phyloP scores from a whole-genome alignment of 306 rosid genomes.

The Cucurbita moschata region DNA sequence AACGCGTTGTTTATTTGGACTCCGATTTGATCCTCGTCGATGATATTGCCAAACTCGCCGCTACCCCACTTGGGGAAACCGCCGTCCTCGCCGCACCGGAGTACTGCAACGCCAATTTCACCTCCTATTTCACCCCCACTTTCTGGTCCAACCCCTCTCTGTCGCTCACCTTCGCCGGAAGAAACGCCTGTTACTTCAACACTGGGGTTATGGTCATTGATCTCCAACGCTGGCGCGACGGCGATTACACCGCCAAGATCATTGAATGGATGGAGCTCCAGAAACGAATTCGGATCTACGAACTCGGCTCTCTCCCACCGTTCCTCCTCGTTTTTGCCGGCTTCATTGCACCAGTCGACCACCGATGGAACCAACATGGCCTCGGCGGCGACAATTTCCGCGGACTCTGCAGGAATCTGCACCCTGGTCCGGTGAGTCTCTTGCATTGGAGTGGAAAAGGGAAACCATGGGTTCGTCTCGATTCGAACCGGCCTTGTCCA shows the following conservation, averaged over 20 bases:
- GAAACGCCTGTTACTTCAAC: constrained; percentile 77
- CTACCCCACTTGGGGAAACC: constrained; percentile 24
- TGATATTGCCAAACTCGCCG: constrained; percentile 69
- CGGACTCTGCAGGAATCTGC: constrained; percentile 69
- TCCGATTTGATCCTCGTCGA: constrained; percentile 85
- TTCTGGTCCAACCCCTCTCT: constrained; percentile 83
- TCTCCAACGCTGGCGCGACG: constrained; percentile 55
- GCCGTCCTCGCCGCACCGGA: constrained; percentile 89
- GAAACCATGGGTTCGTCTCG: constrained; percentile 89
- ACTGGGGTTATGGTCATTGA: constrained; percentile 99
- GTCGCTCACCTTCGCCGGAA: constrained; percentile 51
- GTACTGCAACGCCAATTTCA: constrained; percentile 86
- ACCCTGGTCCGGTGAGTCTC: constrained; percentile 82
- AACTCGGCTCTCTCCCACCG: constrained; percentile 85
- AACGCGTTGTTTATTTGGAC: constrained; percentile 65
- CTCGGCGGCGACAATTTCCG: constrained; percentile 89
- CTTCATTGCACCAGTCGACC: constrained; percentile 61
- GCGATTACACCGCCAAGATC: constrained; percentile 60
- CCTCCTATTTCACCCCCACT: constrained; percentile 57
- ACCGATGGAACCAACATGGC: constrained; percentile 93
- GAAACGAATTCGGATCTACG: constrained; percentile 89
- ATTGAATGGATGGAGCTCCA: constrained; percentile 98
- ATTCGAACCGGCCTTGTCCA: constrained; percentile 68
- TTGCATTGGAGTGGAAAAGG: constrained; percentile 99
- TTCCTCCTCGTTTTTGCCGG: constrained; percentile 82